These are phyloP conservation scores for Austroboletus eburneus DNA, from an alignment of 768 basidiomycete species.

Conservation along the genomic window DNA sequence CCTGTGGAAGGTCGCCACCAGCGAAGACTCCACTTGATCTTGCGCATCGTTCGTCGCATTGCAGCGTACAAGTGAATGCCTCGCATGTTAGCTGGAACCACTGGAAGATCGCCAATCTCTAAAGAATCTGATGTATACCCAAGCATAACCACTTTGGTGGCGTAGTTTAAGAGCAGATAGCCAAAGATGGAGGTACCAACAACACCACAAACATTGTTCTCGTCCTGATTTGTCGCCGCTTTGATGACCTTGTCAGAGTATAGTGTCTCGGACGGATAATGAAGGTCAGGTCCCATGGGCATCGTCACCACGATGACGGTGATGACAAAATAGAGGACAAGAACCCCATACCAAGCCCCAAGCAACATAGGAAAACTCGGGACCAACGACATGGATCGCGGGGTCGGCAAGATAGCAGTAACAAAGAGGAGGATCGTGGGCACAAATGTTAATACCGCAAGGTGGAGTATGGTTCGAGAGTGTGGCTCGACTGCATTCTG, in stretches of 20 bases:
- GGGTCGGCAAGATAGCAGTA: constrained; percentile 55
- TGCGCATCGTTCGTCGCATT: constrained; percentile 58
- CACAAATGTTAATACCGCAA: constrained; percentile 51
- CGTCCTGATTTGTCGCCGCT: constrained; percentile 54
- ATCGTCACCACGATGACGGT: constrained; percentile 45
- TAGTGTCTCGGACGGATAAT: constrained; percentile 68
- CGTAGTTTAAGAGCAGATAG: constrained; percentile 77
- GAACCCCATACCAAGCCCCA: constrained; percentile 49
- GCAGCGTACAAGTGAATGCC: constrained; percentile 54
- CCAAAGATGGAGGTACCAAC: constrained; percentile 43
- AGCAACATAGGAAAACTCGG: constrained; percentile 18
- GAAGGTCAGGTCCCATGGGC: constrained; percentile 69
- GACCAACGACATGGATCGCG: constrained; percentile 32
- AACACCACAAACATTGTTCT: constrained; percentile 69
- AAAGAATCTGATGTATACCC: constrained; percentile 70
- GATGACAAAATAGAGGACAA: constrained; percentile 47
- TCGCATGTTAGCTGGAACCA: constrained; percentile 73
- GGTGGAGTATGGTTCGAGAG: constrained; percentile 56
- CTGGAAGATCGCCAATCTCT: constrained; percentile 85
- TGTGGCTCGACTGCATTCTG: constrained; percentile 37
- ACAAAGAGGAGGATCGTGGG: constrained; percentile 43
- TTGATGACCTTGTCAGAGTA: constrained; percentile 70
- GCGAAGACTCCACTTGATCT: constrained; percentile 46
- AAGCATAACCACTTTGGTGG: constrained; percentile 82
- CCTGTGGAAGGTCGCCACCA: constrained; percentile 59